phyloP scores from a whole-genome alignment of 2,329 filamentous ascomycete genomes.

The Aspergillus fumigatus region DNA sequence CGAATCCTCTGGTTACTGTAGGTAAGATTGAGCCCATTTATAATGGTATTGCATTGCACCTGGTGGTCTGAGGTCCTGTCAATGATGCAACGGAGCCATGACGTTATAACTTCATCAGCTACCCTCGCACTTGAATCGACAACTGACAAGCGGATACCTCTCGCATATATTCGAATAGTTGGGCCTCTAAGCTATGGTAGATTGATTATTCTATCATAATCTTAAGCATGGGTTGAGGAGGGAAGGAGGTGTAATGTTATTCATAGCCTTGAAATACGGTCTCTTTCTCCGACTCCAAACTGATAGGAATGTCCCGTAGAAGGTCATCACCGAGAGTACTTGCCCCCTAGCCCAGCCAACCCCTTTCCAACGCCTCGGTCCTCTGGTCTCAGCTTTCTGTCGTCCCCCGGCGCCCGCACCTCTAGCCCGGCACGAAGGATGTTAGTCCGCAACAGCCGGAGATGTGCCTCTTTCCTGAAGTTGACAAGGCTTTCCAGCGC shows the following conservation, averaged over 20 bases:
- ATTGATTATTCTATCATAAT: neutral
- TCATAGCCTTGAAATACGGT: neutral
- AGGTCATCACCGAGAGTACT: neutral
- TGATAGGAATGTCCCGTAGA: neutral
- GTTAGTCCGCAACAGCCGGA: constrained; percentile 74
- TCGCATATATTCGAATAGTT: too few species aligned
- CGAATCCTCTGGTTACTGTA: neutral
- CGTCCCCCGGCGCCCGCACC: constrained; percentile 43
- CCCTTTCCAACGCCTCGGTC: constrained; percentile 5
- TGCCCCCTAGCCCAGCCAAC: constrained; percentile 5
- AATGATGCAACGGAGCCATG: neutral
- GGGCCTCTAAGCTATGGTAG: too few species aligned
- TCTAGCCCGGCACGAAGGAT: constrained; percentile 72
- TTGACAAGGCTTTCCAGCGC: constrained; percentile 63
- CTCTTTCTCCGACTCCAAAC: neutral
- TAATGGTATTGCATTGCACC: neutral
- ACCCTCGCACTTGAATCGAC: neutral
- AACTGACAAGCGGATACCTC: too few species aligned
- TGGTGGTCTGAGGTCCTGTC: neutral
- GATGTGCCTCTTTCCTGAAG: constrained; percentile 70
- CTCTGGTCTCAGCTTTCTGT: constrained; percentile 10
- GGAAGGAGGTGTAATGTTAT: neutral
- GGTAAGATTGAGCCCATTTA: neutral
- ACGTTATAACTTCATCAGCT: constrained; percentile 2
- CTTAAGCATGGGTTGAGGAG: neutral